Base-by-base conservation (phyloP, 331 rosid genomes). In the Saraca asoca region DNA sequence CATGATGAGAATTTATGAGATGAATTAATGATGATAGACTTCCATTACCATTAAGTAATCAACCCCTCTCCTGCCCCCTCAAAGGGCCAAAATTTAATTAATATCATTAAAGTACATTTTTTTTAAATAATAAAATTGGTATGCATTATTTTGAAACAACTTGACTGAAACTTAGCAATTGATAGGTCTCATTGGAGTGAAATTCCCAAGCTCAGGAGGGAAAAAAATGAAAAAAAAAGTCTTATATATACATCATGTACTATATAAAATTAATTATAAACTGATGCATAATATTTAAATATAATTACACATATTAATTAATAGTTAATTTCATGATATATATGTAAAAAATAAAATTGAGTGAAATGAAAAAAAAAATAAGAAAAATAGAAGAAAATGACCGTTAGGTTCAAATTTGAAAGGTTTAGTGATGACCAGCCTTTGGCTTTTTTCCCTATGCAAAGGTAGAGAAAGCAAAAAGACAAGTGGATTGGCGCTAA, bases 361-460 rank as follows among this genome's bases (percentile, higher is more conserved):
- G 38, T 33, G 50, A 24, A 49, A 57, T 74, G 72, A 72, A 73
- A 76, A 71, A 68, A 70, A 2, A 52, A 46, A 71, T 80, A 55
- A 44, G 15, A 55, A 56, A 66, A 67, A 58, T 62, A 63, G 71
- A 3, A 24, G 77, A 71, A 78, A 79, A 60, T 57, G 74, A 74
- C 95, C 95, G 89, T 88, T 88, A 68, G 54, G 66, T 77, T 85
- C 78, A 81, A 81, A 83, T 78, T 81, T 75, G 6, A 82, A 85
- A 73, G 83, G 64, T 60, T 56, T 16, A 70, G 14, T 31, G 71
- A 58, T 75, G 46, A 58, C 54, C 13, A 29, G 49, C 43, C 66
- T 69, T 77, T 68, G 37, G 49, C 46, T 37, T 54, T 64, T 14
- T 49, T 29, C 42, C 66, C 3, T 24, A 71, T 17, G 61, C 79